Evolutionary conservation across 352 stramenopile species (phyloP).

Genomic region (Globisporangium emineosum): DNA sequence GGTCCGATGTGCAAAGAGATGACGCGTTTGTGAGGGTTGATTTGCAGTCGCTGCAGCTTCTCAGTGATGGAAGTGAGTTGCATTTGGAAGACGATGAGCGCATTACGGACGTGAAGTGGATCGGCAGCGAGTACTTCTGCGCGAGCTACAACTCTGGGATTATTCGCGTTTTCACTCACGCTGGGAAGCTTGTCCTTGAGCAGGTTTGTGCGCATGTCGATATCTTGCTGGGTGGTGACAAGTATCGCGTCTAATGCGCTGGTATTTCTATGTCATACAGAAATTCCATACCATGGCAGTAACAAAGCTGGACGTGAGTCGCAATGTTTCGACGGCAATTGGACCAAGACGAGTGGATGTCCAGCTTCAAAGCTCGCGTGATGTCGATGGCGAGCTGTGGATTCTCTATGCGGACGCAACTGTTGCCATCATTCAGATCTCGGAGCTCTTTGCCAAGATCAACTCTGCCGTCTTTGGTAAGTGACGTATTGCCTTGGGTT

Average conservation of each 20-base stretch:
- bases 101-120: slow-evolving; percentile 67
- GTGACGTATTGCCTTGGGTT: neutral
- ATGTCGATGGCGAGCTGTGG: slow-evolving; percentile 61
- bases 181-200: slow-evolving; percentile 53
- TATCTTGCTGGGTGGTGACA: neutral
- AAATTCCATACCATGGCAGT: slow-evolving; percentile 48
- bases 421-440: slow-evolving; percentile 72
- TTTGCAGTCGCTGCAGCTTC: slow-evolving; percentile 22
- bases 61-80: slow-evolving; percentile 29
- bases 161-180: slow-evolving; percentile 53
- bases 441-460: slow-evolving; percentile 53
- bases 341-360: slow-evolving; percentile 28
- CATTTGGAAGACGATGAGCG: slow-evolving; percentile 41
- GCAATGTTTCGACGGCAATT: slow-evolving; percentile 30
- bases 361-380: slow-evolving; percentile 20
- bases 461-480: slow-evolving; percentile 50
- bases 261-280: slow-evolving; percentile 12
- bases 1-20: neutral
- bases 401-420: slow-evolving; percentile 75
- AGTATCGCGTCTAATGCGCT: neutral
- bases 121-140: slow-evolving; percentile 50
- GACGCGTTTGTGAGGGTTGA: slow-evolving; percentile 1
- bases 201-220: slow-evolving; percentile 21
- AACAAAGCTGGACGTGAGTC: slow-evolving; percentile 52
- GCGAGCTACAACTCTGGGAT: slow-evolving; percentile 56